Evolutionary conservation across 768 basidiomycete genomes (phyloP), one percentile per base, ranked within the genome.

Genomic region (Pisolithus tinctorius): DNA sequence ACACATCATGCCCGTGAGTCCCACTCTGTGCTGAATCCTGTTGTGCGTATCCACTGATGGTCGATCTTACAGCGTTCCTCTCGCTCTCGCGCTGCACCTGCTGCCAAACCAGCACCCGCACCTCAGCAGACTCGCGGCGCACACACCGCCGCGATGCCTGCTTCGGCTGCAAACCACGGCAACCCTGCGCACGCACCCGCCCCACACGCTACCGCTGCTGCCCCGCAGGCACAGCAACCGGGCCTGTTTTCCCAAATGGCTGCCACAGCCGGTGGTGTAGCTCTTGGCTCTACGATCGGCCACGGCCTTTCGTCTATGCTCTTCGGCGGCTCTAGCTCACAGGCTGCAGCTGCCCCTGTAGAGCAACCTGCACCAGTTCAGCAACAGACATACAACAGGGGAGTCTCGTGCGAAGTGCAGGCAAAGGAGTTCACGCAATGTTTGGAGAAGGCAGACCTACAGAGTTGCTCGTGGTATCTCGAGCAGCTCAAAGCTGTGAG

Each of bases 261-360:
- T 49, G 86, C 88, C 5, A 91, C 92, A 6, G 92, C 91, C 26
- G 92, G 91, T 55, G 88, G 88, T 51, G 91, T 94, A 46, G 93
- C 91, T 5, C 74, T 90, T 45, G 93, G 92, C 25, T 92, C 88
- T 7, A 84, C 83, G 50, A 80, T 95, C 56, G 92, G 91, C 42
- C 92, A 95, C 64, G 92, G 92, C n/a, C 63, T 95, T 56, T 91
- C 88, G 39, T 79, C 68, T 67, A 91, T 93, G 89, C 80, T 94
- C 54, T 95, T 93, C 59, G 93, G 92, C 44, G 83, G 88, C 52
- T 72, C 77, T 49, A 67, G 67, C 36, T 69, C 72, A 0, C 52
- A 67, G 20, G 20, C 20, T 6, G 68, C 75, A 36, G 59, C 78
- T 13, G 66, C 76, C 7, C 71, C 73, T 2, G 45, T 11, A 4